Evolutionary conservation across 2,329 filamentous ascomycete genomes (phyloP).

Genomic region (Microdochium trichocladiopsis): DNA sequence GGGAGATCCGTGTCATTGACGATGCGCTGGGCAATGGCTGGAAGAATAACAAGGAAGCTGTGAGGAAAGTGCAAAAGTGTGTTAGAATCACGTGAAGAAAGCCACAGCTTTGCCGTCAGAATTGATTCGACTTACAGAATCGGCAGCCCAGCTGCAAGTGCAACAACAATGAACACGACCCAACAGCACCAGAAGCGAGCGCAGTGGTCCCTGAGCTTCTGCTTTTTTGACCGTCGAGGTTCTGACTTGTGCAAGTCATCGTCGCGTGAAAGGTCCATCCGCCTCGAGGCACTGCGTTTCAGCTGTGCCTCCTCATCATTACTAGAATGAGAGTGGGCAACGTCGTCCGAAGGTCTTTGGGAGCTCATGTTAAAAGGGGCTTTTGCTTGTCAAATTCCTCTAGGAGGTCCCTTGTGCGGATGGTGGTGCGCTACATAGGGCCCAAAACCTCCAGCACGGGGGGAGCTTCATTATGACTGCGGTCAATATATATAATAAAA

Average conservation of each 20-base stretch:
- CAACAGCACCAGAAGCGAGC: conserved; percentile 11
- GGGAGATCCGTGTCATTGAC: conserved; percentile 27
- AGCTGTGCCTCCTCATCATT: too few species aligned
- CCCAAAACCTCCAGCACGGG: too few species aligned
- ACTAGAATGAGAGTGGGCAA: too few species aligned
- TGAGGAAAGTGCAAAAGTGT: conserved; percentile 13
- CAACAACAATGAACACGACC: background rate
- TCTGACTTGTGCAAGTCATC: background rate
- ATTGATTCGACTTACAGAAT: background rate
- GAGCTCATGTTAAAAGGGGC: too few species aligned
- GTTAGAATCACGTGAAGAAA: too few species aligned
- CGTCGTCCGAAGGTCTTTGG: too few species aligned
- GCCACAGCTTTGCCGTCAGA: too few species aligned
- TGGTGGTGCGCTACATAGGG: too few species aligned
- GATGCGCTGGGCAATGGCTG: conserved; percentile 28
- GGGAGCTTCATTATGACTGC: too few species aligned
- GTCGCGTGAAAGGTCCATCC: background rate
- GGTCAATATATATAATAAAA: too few species aligned
- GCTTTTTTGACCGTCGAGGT: background rate
- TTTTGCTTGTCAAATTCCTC: too few species aligned
- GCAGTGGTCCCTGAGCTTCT: conserved; percentile 5
- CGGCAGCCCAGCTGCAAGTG: background rate
- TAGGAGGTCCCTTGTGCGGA: too few species aligned
- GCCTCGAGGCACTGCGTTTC: background rate
- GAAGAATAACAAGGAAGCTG: conserved; percentile 29